Base-by-base conservation (phyloP, 1,284 basidiomycete species). In the Coniferiporia sulphurascens region DNA sequence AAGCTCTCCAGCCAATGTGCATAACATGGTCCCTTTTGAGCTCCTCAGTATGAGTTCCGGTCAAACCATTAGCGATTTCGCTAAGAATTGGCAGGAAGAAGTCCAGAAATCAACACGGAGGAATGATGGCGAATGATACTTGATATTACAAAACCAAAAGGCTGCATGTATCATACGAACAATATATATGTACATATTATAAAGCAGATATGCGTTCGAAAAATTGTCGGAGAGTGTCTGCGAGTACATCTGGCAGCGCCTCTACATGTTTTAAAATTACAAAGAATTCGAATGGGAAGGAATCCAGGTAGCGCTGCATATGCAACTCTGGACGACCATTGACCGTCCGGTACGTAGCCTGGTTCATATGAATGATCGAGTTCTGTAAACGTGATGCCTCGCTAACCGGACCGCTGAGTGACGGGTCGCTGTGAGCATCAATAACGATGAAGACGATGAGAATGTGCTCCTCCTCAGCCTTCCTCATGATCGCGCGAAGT, bases 271-370 rank as follows among this genome's bases (percentile, higher is more conserved):
- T 80, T 49, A 99, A 76, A 15, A 99, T 91, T 53, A 98, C 90
- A 67, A 95, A 99, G 72, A 97, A 97, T 75, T 98, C 94, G 76
- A 99, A 99, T 0, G 97, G 97, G 83, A 99, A 99, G 3, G 93
- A 90, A 70, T 98, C 95, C 66, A 98, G 74, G 72, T 98, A 98
- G 52, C 92, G 84, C 67, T 90, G 82, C 79, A 98, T 86, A 69
- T 92, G 85, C 65, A 99, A 76, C 73, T 98, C 91, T 84, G 95
- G 87, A 63, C 76, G 74, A 19, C 96, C 96, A 63, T 91, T 86
- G n/a, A 91, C 83, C 55, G 81, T 83, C 70, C 87, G 89, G 79
- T 95, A 97, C 55, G 88, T 87, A 17, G 92, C 95, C 65, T 92
- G 91, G 64, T 93, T 91, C 90, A 98, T 97, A 13, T 89, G 86